Conservation (phyloP, 805 yeast genomes). For the Nakazawaea pomicola region DNA sequence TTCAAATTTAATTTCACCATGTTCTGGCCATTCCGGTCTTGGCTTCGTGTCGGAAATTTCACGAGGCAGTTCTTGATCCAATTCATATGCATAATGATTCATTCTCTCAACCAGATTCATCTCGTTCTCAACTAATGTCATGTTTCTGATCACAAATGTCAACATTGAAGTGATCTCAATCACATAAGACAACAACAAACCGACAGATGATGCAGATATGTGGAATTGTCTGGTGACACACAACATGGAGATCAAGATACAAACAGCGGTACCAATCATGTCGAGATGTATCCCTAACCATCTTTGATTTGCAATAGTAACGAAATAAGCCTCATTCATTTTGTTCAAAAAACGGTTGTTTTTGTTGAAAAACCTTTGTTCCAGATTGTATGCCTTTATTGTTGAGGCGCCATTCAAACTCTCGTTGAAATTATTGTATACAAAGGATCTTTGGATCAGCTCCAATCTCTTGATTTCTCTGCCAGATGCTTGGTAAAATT, state of each 20-base stretch:
- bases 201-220: constrained; percentile 60
- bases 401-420: constrained; percentile 61
- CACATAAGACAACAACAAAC: constrained; percentile 62
- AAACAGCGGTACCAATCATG: constrained; percentile 43
- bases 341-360: constrained; percentile 44
- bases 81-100: constrained; percentile 54
- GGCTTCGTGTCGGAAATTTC: constrained; percentile 35
- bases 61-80: constrained; percentile 66
- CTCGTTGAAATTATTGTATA: constrained; percentile 70
- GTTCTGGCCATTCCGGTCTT: constrained; percentile 43
- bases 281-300: constrained; percentile 69
- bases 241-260: constrained; percentile 51
- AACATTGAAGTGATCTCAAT: constrained; percentile 51
- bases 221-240: constrained; percentile 57
- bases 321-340: constrained; percentile 64
- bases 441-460: constrained; percentile 63
- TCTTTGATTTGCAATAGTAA: constrained; percentile 63
- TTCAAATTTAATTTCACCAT: constrained; percentile 42
- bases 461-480: constrained; percentile 76
- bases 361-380: constrained; percentile 40
- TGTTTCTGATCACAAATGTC: constrained; percentile 55
- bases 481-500: constrained; percentile 63
- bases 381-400: constrained; percentile 53
- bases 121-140: constrained; percentile 71
- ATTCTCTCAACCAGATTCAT: constrained; percentile 75